Conservation (phyloP, 2,329 filamentous ascomycete species). For the Fusarium coicis region DNA sequence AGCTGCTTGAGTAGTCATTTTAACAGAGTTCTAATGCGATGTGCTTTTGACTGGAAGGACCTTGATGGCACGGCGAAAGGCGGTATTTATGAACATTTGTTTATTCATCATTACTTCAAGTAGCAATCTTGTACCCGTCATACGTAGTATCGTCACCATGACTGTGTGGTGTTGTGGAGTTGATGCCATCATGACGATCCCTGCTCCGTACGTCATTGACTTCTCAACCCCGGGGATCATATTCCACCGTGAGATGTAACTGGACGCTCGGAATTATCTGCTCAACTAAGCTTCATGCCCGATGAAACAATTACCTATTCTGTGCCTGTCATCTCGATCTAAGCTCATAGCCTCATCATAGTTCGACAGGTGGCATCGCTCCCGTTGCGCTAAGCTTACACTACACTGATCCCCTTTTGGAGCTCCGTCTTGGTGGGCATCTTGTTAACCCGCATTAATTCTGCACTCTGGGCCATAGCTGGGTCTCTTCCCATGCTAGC, state of each 20-base stretch:
- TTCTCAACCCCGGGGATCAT: conserved; percentile 1
- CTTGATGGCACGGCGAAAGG: background rate
- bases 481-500: conserved; percentile 93
- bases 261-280: conserved; percentile 8
- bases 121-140: conserved; percentile 3
- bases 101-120: conserved; percentile 20
- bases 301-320: conserved; percentile 22
- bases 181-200: conserved; percentile 37
- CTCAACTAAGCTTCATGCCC: conserved; percentile 6
- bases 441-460: conserved; percentile 83
- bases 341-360: conserved; percentile 6
- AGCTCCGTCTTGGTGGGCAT: conserved; percentile 88
- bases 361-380: conserved; percentile 3
- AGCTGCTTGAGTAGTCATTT: conserved; percentile 68
- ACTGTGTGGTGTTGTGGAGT: conserved; percentile 7
- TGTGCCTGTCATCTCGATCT: conserved; percentile 28
- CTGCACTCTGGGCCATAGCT: conserved; percentile 81
- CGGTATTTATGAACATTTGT: conserved; percentile 8
- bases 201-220: conserved; percentile 36
- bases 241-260: background rate
- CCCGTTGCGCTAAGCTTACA: conserved; percentile 51
- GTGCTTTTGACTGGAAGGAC: background rate
- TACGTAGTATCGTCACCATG: conserved; percentile 27
- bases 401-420: conserved; percentile 67
- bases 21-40: background rate